phyloP scores from a whole-genome alignment of 2,329 filamentous ascomycete species.

The Elsinoe ampelina region DNA sequence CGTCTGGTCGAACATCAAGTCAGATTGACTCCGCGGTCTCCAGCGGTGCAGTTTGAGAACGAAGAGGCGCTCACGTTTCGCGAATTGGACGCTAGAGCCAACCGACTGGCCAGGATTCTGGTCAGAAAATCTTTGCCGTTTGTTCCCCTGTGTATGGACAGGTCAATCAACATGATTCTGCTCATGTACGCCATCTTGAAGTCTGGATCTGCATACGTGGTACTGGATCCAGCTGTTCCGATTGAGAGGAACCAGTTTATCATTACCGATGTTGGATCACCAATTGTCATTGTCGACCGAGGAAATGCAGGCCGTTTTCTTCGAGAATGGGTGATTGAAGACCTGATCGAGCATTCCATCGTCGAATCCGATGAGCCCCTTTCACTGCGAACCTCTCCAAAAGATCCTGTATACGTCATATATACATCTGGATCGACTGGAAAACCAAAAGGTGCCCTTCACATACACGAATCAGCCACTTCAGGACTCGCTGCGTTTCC shows the following conservation, averaged over 20 bases:
- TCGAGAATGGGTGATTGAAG: not conserved
- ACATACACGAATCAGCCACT: not conserved
- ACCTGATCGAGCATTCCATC: not conserved
- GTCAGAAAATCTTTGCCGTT: slow-evolving; percentile 14
- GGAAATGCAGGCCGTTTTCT: not conserved
- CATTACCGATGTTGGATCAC: not conserved
- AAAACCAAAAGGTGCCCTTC: not conserved
- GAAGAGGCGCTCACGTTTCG: slow-evolving; percentile 27
- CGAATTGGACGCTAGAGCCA: not conserved
- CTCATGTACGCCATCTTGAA: slow-evolving; percentile 24
- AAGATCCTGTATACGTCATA: not conserved
- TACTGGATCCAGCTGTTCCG: slow-evolving; percentile 23
- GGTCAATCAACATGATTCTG: slow-evolving; percentile 22
- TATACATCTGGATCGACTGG: not conserved
- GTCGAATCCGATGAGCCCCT: not conserved
- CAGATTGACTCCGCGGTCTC: not conserved
- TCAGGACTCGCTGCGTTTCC: not conserved
- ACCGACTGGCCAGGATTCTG: not conserved
- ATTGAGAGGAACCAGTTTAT: slow-evolving; percentile 19
- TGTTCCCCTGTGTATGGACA: slow-evolving; percentile 17
- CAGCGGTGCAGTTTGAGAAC: not conserved
- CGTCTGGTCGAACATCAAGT: not conserved
- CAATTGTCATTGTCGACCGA: slow-evolving; percentile 12
- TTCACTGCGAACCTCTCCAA: not conserved
- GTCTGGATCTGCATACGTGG: slow-evolving; percentile 23